Conservation (phyloP, 768 basidiomycete genomes). For the Filobasidium wieringae region DNA sequence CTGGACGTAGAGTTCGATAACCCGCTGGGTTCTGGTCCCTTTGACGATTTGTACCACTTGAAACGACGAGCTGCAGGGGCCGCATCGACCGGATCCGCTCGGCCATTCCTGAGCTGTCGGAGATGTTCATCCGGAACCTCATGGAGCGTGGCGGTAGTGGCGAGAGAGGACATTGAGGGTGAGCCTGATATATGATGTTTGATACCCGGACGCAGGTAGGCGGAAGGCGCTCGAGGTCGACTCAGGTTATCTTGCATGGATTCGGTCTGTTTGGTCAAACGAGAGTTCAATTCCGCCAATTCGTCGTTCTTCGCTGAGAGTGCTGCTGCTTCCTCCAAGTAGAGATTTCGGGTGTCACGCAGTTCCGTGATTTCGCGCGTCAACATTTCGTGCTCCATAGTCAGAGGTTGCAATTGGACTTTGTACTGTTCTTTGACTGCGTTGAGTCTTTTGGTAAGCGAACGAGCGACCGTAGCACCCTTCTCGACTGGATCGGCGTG, state of each 20-base stretch:
- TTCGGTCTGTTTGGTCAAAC: constrained; percentile 71
- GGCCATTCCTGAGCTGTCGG: constrained; percentile 35
- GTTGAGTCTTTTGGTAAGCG: constrained; percentile 74
- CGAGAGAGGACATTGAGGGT: constrained; percentile 28
- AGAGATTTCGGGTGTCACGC: constrained; percentile 68
- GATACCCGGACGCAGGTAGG: constrained; percentile 14
- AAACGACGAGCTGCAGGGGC: constrained; percentile 38
- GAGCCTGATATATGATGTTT: constrained; percentile 31
- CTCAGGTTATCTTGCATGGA: constrained; percentile 31
- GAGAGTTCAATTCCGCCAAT: constrained; percentile 71
- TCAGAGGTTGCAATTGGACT: constrained; percentile 72
- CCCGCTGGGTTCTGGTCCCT: constrained; percentile 31
- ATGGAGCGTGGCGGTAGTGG: constrained; percentile 30
- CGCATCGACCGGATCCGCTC: constrained; percentile 25
- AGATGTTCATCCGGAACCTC: constrained; percentile 40
- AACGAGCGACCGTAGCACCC: constrained; percentile 44
- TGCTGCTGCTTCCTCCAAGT: constrained; percentile 80
- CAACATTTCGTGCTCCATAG: constrained; percentile 65
- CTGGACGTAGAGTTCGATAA: constrained; percentile 34
- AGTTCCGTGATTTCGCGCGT: constrained; percentile 74
- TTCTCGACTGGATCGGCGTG: constrained; percentile 8
- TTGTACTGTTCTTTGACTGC: constrained; percentile 76
- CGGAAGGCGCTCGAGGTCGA: constrained; percentile 20
- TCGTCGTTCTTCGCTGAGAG: constrained; percentile 87
- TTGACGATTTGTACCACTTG: constrained; percentile 42